phyloP scores from a whole-genome alignment of 306 rosid genomes.

The Glycine tomentella region DNA sequence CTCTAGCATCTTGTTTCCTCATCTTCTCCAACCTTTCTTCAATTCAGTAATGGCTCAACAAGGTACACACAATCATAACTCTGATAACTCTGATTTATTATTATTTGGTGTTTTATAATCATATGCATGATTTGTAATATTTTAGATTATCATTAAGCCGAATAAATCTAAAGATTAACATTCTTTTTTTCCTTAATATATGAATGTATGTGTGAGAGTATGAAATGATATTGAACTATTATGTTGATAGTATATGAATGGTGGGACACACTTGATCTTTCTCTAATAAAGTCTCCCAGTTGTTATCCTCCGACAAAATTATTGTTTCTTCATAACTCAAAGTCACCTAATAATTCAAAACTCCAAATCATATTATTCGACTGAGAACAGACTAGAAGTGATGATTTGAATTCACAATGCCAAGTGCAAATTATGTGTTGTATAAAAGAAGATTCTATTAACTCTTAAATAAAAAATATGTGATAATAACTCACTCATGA shows the following conservation, averaged over 20 bases:
- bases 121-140: too few species aligned
- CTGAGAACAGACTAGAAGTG: constrained; percentile 49
- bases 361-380: constrained; percentile 92
- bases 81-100: too few species aligned
- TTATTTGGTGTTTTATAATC: too few species aligned
- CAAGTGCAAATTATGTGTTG: background rate
- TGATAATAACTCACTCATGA: too few species aligned
- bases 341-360: constrained; percentile 84
- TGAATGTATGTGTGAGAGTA: background rate
- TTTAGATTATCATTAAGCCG: too few species aligned
- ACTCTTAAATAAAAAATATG: background rate
- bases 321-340: constrained; percentile 87
- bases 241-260: too few species aligned
- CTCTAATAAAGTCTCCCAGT: constrained; percentile 80
- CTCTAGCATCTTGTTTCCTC: too few species aligned
- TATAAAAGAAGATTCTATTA: background rate
- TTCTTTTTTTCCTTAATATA: background rate
- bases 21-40: too few species aligned
- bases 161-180: background rate
- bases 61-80: too few species aligned
- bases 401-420: constrained; percentile 27
- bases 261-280: constrained; percentile 75
- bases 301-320: constrained; percentile 71
- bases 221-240: constrained; percentile 1
- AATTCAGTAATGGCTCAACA: too few species aligned